phyloP scores from a whole-genome alignment of 2,329 filamentous ascomycete species.

The Sclerotinia spermophila region DNA sequence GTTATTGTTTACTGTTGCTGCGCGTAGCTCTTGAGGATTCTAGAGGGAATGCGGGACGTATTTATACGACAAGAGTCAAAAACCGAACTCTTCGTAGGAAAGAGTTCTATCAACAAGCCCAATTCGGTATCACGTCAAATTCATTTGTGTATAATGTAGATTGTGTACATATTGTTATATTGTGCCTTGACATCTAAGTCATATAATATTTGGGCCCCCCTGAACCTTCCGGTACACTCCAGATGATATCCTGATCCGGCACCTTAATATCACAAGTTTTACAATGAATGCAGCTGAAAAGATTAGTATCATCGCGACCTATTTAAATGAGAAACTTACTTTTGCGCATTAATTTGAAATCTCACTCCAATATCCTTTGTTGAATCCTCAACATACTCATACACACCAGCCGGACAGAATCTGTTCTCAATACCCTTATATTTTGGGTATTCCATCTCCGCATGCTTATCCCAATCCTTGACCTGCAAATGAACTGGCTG shows the following conservation, averaged over 20 bases:
- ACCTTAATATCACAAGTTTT: constrained; percentile 99
- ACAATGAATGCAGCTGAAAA: constrained; percentile 90
- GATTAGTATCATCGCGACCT: constrained; percentile 2
- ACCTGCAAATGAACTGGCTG: constrained; percentile 96
- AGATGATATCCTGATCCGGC: constrained; percentile 79
- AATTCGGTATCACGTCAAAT: neutral
- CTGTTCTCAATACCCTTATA: constrained; percentile 94
- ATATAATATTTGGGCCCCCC: constrained; percentile 71
- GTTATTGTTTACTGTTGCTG: neutral
- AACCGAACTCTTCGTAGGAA: neutral
- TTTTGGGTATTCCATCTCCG: constrained; percentile 73
- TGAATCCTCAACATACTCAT: constrained; percentile 94
- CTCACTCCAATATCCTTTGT: constrained; percentile 82
- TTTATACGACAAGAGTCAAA: neutral
- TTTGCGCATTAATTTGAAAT: constrained; percentile 97
- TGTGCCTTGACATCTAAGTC: constrained; percentile 42
- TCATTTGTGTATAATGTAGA: neutral
- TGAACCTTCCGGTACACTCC: constrained; percentile 53
- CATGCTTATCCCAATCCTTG: constrained; percentile 90
- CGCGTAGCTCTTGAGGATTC: neutral
- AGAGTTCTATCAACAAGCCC: neutral
- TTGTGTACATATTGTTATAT: neutral
- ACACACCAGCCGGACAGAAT: constrained; percentile 96
- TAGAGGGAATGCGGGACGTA: too few species aligned
- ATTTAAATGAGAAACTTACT: constrained; percentile 58